Evolutionary conservation across 1,284 basidiomycete species (phyloP), one percentile per base, ranked within the genome.

Genomic region (Anthracocystis setariae): DNA sequence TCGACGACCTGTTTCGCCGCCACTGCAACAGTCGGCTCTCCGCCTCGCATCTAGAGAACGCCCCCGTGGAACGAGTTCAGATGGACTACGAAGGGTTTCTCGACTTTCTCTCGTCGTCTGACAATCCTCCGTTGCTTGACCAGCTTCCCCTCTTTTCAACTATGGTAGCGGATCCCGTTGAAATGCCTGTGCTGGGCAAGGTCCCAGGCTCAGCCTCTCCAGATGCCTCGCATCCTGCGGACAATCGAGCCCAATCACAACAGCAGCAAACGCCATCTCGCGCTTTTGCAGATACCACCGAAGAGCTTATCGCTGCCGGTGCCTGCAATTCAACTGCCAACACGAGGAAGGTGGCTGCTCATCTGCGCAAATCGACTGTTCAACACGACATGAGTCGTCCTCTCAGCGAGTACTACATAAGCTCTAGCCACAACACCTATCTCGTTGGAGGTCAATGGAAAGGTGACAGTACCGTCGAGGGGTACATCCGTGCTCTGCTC

Each of bases 371-470:
- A 23, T 64, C 70, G 25, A 68, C 70, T 10, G 65, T 73, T 3
- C 65, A 68, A n/a, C 70, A 73, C 35, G 65, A 73, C 32, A 85
- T 97, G 92, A 90, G 89, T 0, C 86, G 87, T 1, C 93, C 95
- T 0, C 84, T 97, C 10, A 87, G 89, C 5, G 91, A 96, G 62
- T 98, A 98, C 82, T 96, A 88, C 78, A 90, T 98, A 77, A 94
- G 92, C 5, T 92, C 92, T 17, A 95, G 93, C 29, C 96, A 98
- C 81, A 98, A 99, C 78, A 98, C 96, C 0, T 98, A 99, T 78
- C 89, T 99, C 5, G 90, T 97, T 12, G 94, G 94, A 0, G 89
- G 93, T 73, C 96, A 99, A 81, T 89, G 96, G 58, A 89, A 94
- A 9, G 95, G 96, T 3, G 90, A 91, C 53, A 94, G 92, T 67